phyloP scores from a whole-genome alignment of 169 alveolate species.

The Eimeria falciformis region DNA sequence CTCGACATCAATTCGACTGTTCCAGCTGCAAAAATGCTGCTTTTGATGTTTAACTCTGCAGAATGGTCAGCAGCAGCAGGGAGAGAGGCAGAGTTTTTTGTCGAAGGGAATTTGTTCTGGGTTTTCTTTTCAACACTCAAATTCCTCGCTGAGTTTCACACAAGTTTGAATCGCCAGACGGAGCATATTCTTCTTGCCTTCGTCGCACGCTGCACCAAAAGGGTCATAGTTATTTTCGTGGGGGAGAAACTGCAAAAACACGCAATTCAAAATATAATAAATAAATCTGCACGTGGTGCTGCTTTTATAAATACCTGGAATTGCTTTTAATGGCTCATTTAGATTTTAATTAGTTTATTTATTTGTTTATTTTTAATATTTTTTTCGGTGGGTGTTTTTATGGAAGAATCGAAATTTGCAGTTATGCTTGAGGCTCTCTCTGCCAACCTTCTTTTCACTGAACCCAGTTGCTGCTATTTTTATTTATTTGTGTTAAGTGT shows the following conservation, averaged over 20 bases:
- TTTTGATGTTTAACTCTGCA: too few species aligned
- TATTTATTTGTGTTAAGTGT: neutral
- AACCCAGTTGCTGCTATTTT: neutral
- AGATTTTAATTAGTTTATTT: neutral
- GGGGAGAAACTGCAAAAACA: neutral
- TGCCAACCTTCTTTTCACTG: neutral
- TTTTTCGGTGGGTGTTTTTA: neutral
- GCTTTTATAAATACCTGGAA: neutral
- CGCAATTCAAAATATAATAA: neutral
- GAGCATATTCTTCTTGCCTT: conserved; percentile 67
- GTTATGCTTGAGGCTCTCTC: too few species aligned
- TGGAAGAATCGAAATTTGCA: too few species aligned
- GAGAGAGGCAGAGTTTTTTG: too few species aligned
- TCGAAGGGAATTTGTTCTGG: too few species aligned
- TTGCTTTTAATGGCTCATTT: neutral
- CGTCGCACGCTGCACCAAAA: conserved; percentile 13
- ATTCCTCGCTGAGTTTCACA: neutral
- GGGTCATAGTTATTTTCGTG: conserved; percentile 72
- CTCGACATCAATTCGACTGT: too few species aligned
- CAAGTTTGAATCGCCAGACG: conserved; percentile 44
- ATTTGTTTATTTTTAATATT: too few species aligned
- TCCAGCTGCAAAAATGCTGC: too few species aligned
- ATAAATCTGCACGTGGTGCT: neutral
- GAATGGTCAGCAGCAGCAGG: too few species aligned
- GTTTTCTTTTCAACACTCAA: too few species aligned